These are phyloP conservation scores for Phytophthora niederhauseri DNA, from an alignment of 352 stramenopile species.

Conservation along the genomic window DNA sequence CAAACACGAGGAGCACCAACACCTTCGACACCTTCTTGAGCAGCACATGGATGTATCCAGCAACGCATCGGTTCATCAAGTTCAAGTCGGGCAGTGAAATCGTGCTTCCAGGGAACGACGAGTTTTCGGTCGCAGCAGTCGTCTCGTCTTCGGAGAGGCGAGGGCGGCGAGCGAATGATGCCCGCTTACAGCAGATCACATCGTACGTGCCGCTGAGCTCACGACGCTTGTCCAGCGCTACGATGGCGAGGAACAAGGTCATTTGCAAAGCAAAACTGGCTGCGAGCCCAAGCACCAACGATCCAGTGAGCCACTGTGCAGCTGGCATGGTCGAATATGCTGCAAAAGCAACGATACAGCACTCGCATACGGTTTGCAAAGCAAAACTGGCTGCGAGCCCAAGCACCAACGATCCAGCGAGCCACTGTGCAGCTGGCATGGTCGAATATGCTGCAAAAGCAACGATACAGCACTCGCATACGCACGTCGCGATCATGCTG, in stretches of 20 bases:
- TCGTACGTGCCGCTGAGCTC: slow-evolving; percentile 67
- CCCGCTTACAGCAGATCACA: slow-evolving; percentile 56
- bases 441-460: slow-evolving; percentile 58
- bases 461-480: slow-evolving; percentile 55
- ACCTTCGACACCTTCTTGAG: slow-evolving; percentile 57
- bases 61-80: slow-evolving; percentile 49
- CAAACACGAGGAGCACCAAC: slow-evolving; percentile 58
- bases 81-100: slow-evolving; percentile 30
- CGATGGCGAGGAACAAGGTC: slow-evolving; percentile 66
- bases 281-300: slow-evolving; percentile 47
- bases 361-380: slow-evolving; percentile 59
- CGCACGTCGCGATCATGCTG: slow-evolving; percentile 59
- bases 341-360: slow-evolving; percentile 54
- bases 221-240: slow-evolving; percentile 73
- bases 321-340: slow-evolving; percentile 70
- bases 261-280: slow-evolving; percentile 70
- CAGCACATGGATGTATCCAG: slow-evolving; percentile 50
- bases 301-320: slow-evolving; percentile 66
- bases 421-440: slow-evolving; percentile 70
- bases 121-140: slow-evolving; percentile 36
- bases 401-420: slow-evolving; percentile 57
- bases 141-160: slow-evolving; percentile 38
- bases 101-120: slow-evolving; percentile 35
- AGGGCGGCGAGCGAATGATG: slow-evolving; percentile 24
- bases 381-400: slow-evolving; percentile 58